phyloP scores from a whole-genome alignment of 164 flowering plant species.

The Magnolia officinalis region DNA sequence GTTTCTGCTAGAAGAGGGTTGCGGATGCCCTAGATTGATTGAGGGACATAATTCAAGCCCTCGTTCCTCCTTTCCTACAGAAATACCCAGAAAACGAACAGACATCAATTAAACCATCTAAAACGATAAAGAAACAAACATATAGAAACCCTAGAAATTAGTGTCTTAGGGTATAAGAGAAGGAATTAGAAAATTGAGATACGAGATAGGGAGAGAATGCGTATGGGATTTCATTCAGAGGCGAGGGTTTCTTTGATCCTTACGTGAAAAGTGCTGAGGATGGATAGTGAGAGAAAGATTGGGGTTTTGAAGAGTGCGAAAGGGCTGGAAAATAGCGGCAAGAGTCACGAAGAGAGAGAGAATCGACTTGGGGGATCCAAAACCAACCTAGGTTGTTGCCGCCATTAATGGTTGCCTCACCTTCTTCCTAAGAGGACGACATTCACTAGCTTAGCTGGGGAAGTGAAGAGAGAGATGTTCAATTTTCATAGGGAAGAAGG shows the following conservation, averaged over 20 bases:
- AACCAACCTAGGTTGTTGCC: too few relatives aligned
- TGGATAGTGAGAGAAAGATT: slow-evolving; percentile 5
- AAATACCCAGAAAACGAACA: not conserved
- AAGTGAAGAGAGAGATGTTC: too few relatives aligned
- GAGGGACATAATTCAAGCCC: slow-evolving; percentile 71
- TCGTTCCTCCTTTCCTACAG: slow-evolving; percentile 6
- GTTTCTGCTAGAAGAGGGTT: too few relatives aligned
- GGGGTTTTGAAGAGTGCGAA: slow-evolving; percentile 32
- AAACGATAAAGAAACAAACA: slow-evolving; percentile 4
- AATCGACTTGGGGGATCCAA: not conserved
- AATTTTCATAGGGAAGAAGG: too few relatives aligned
- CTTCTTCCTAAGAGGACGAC: too few relatives aligned
- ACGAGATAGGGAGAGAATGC: not conserved
- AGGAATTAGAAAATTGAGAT: not conserved
- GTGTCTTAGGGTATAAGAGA: not conserved
- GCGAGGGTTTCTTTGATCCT: not conserved
- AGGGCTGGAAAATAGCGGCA: slow-evolving; percentile 14
- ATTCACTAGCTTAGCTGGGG: too few relatives aligned
- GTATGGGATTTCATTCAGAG: not conserved
- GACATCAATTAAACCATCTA: slow-evolving; percentile 2
- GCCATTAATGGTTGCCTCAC: too few relatives aligned
- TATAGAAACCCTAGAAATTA: slow-evolving; percentile 8
- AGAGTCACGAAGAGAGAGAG: slow-evolving; percentile 19
- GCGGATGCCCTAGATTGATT: slow-evolving; percentile 57
- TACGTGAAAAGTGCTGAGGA: slow-evolving; percentile 8